Base-by-base conservation (phyloP, 1,284 basidiomycete genomes). In the Ganoderma boninense region DNA sequence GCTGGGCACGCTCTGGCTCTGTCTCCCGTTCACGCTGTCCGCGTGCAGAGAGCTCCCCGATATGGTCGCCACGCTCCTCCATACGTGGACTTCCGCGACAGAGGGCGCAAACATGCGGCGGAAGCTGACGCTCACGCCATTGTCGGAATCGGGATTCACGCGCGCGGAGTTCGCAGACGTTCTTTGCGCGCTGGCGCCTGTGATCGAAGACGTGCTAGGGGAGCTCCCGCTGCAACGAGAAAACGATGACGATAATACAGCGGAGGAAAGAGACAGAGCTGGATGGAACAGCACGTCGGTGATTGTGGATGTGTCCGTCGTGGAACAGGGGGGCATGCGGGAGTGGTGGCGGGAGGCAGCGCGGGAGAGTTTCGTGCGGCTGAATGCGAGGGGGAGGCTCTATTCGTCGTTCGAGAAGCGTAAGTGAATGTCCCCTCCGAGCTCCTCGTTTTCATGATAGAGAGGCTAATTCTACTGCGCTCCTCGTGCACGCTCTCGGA, bases 291-390 rank as follows among this genome's bases (percentile, higher is more conserved):
- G 20, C 8, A 3, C 5, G 54, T 18, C 13, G 26, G 26, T 2
- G 54, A 35, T 0, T 14, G 29, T 57, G 29, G 57, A 59, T 8
- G 57, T 59, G 57, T 59, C 35, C 57, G 35, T 59, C 57, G 57
- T 59, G 14, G 57, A 59, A 18, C 38, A 23, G 57, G 32, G 14
- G 35, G 57, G 20, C 16, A 59, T n/a, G 57, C 35, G 11, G 18
- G 57, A 40, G 16, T 59, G 57, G 57, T 59, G 57, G 57, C 57
- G 57, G 18, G 57, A 11, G 35, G 57, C n/a, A 20, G 57, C 57
- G 20, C n/a, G 16, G 20, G 35, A 32, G 57, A 40, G 57, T 20
- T 59, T 59, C 10, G 32, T 8, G 35, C 26, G 52, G 52, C 52
- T 54, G 52, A 14, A 32, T 8, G 56, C 56, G 56, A 13, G 56